Base-by-base conservation (phyloP, 2,329 filamentous ascomycete species). In the Didymella keratinophila region DNA sequence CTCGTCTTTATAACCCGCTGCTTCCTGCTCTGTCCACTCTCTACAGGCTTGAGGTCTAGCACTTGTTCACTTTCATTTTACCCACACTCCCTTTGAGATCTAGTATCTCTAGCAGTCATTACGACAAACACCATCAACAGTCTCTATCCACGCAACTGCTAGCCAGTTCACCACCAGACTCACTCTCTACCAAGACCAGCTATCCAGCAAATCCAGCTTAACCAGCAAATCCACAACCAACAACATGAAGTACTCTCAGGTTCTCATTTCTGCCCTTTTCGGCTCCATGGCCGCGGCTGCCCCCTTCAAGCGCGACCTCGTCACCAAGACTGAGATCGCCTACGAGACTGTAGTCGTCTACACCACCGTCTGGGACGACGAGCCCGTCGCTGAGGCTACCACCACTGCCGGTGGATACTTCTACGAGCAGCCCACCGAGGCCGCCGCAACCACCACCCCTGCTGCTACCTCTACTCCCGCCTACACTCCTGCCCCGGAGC, bases 11-110 rank as follows among this genome's bases (percentile, higher is more conserved):
- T 68, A 67, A 71, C 56, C 57, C 21, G 37, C 28, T 54, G 52
- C 67, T 61, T 66, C 56, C 65, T 56, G 44, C 62, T 65, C 71
- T 74, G 71, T 75, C 58, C 72, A 72, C 71, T 75, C 72, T 75
- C 61, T 76, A 73, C 73, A 76, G 73, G 72, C 74, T 76, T 75
- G 74, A 76, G 61, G 74, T 72, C 71, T 75, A 72, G 56, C 56
- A 63, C 56, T 68, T 68, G 52, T 64, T 61, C 66, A 65, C 63
- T 64, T 73, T 68, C 69, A 58, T 75, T 75, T 63, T 48, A 37
- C 10, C 30, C 60, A 53, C 64, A 63, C 66, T 69, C 64, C 44
- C 60, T 64, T 60, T 53, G 74, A 75, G 73, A 73, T 73, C 64
- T 53, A 68, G 69, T 66, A 74, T 75, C 73, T 75, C 68, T 36